Conservation (phyloP, 495 filamentous ascomycete species). For the Aspergillus funiculosus region DNA sequence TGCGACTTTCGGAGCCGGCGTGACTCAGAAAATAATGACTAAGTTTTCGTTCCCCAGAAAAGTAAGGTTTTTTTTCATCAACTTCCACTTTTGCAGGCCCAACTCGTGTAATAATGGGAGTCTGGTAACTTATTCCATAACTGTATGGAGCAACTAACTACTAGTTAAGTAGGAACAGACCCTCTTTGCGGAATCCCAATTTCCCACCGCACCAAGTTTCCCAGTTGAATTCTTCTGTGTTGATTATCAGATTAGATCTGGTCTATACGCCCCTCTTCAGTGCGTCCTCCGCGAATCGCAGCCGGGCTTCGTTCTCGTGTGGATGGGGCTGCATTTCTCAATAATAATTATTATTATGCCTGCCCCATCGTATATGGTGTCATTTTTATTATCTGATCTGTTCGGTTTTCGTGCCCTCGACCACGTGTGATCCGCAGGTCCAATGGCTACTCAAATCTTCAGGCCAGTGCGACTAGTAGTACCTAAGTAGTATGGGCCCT, state of each 20-base stretch:
- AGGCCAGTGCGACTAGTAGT: no score
- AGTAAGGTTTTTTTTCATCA: slow-evolving; percentile 1
- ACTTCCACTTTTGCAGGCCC: not conserved
- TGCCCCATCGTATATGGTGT: slow-evolving; percentile 7
- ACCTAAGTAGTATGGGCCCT: no score
- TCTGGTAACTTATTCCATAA: slow-evolving; percentile 1
- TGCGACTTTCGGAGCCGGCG: slow-evolving; percentile 26
- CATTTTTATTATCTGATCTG: slow-evolving; percentile 24
- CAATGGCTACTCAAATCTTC: no score
- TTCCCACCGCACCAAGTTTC: slow-evolving; percentile 1
- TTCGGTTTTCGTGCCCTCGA: no score
- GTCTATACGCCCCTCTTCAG: slow-evolving; percentile 7
- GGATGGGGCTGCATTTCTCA: slow-evolving; percentile 18
- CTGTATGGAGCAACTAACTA: slow-evolving; percentile 2
- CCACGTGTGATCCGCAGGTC: no score
- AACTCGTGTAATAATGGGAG: slow-evolving; percentile 18
- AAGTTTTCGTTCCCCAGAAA: not conserved
- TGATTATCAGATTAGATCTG: slow-evolving; percentile 22
- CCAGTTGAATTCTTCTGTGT: no score
- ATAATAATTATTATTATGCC: no score
- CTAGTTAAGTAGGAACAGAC: no score
- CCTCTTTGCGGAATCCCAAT: slow-evolving; percentile 9
- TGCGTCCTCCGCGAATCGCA: slow-evolving; percentile 14
- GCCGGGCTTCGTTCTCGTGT: slow-evolving; percentile 2
- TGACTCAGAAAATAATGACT: slow-evolving; percentile 16